These are phyloP conservation scores for Myriosclerotinia duriaeana DNA, from an alignment of 2,329 filamentous ascomycete genomes.

Conservation along the genomic window DNA sequence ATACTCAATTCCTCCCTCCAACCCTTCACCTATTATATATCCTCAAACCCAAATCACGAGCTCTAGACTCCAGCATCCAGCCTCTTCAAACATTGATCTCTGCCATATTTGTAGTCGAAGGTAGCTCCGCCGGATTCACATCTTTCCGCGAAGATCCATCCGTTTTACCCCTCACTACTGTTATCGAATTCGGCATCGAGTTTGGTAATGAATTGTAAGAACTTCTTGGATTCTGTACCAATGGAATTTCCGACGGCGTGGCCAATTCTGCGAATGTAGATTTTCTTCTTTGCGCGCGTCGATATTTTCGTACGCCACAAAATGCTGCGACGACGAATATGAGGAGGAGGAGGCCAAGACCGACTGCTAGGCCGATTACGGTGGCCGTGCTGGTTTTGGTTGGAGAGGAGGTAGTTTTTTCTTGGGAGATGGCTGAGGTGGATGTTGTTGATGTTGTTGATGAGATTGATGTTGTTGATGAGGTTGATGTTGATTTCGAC, in stretches of 20 bases:
- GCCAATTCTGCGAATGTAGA: too few species aligned
- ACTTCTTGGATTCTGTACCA: too few species aligned
- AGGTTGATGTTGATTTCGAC: not conserved
- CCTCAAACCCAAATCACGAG: too few species aligned
- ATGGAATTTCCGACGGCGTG: too few species aligned
- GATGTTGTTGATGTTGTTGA: not conserved
- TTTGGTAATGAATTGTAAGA: not conserved
- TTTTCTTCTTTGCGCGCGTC: not conserved
- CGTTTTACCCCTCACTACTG: not conserved
- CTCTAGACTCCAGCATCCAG: too few species aligned
- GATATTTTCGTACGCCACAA: slow-evolving; percentile 4
- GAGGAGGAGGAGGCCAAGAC: not conserved
- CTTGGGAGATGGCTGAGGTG: not conserved
- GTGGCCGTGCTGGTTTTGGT: not conserved
- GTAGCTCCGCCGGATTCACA: not conserved
- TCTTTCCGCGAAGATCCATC: not conserved
- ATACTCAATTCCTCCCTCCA: too few species aligned
- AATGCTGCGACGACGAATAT: not conserved
- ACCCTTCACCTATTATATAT: too few species aligned
- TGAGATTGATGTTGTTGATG: not conserved
- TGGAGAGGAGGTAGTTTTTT: not conserved
- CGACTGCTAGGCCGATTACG: not conserved
- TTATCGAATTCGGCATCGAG: not conserved
- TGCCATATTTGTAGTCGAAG: not conserved
- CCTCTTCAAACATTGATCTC: not conserved